Evolutionary conservation across 352 stramenopile genomes (phyloP).

Genomic region (Aphanomyces euteiches): DNA sequence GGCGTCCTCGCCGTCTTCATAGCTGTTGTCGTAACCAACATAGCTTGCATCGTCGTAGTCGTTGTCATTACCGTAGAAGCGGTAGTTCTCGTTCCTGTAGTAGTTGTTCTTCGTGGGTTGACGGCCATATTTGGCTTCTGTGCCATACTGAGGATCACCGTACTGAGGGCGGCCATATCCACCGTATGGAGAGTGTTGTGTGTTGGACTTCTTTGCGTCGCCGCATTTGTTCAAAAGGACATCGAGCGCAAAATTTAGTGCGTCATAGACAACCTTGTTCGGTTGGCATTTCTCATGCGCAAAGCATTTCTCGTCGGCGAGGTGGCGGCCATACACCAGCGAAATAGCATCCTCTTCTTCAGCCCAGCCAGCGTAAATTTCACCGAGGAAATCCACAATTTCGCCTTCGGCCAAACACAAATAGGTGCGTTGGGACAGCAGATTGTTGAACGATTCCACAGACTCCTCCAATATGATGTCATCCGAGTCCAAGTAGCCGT

Average conservation of each 20-base stretch:
- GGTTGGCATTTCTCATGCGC: neutral
- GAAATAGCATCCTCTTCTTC: slow-evolving; percentile 9
- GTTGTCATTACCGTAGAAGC: too few species aligned
- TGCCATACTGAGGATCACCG: neutral
- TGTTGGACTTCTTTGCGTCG: neutral
- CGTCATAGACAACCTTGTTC: neutral
- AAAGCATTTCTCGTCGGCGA: slow-evolving; percentile 24
- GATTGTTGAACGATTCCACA: neutral
- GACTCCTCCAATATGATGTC: slow-evolving; percentile 48
- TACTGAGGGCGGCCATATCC: slow-evolving; percentile 4
- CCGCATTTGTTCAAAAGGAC: neutral
- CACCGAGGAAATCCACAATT: slow-evolving; percentile 12
- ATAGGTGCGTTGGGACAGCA: slow-evolving; percentile 20
- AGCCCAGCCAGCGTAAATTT: slow-evolving; percentile 8
- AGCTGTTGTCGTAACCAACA: too few species aligned
- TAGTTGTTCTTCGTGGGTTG: neutral
- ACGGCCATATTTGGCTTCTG: neutral
- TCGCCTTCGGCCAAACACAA: slow-evolving; percentile 23
- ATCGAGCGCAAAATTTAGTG: neutral
- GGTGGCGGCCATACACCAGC: slow-evolving; percentile 17
- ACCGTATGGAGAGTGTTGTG: neutral
- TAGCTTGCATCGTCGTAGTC: too few species aligned
- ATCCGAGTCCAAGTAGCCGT: slow-evolving; percentile 86
- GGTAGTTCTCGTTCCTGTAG: too few species aligned
- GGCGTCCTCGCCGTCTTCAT: slow-evolving; percentile 13